Base-by-base conservation (phyloP, 805 yeast genomes). In the Hyphopichia homilentoma region DNA sequence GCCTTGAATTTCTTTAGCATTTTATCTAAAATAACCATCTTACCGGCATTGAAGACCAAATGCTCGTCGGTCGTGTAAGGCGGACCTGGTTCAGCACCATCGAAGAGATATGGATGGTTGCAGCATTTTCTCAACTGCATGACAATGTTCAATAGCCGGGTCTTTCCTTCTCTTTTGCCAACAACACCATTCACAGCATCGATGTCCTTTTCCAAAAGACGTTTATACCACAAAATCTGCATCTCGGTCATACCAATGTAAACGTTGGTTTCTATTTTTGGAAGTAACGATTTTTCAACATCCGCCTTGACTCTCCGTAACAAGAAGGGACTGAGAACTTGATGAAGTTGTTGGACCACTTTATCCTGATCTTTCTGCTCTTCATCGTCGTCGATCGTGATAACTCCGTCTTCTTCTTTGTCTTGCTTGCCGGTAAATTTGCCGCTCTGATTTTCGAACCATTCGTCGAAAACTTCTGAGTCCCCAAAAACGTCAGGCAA, bases 21-120 rank as follows among this genome's bases (percentile, higher is more conserved):
- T 50, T 86, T 86, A 54, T 89, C 97, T 35, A 89, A 62, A 21
- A 90, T 85, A 33, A 84, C 72, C 89, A 89, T 84, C 55, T 89
- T 89, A 19, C 95, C 96, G 5, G 95, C 73, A 54, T 90, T 90
- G 64, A 48, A 80, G n/a, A 89, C 81, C 41, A 90, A 69, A 60
- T 90, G 97, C 57, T 89, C 97, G 57, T 88, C 97, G 1, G 95
- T 90, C 1, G 97, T 90, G 51, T 71, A 90, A 1, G 97, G 97
- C 1, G 97, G 97, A 7, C 97, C 97, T 0, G 97, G 97, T 58
- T 89, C 97, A 1, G 97, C 98, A n/a, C 98, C 97, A 55, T 90
- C 97, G 51, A 93, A 93, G 34, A 90, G 64, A 57, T 93, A 90
- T 0, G 97, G 97, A 60, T 93, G 98, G 54, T 93, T 90, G 57